Evolutionary conservation across 768 basidiomycete genomes (phyloP), one percentile per base, ranked within the genome.

Genomic region (Tephrocybe sp.): DNA sequence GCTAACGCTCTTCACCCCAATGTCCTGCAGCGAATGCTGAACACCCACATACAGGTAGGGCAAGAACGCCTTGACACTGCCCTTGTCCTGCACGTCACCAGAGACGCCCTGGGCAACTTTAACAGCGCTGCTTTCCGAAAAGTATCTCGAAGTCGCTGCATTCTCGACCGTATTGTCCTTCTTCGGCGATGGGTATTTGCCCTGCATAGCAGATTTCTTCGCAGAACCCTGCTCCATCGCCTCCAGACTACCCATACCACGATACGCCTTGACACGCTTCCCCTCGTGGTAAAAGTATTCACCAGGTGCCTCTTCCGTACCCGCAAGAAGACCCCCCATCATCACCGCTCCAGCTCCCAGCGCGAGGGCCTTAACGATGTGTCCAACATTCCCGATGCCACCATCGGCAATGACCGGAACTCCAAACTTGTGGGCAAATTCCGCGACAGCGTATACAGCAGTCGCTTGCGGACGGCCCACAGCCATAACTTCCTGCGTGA

Each of bases 221-320:
- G 79, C 65, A 55, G 83, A 84, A 33, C 86, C 84, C 58, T 89
- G 83, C 49, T 90, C 89, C 91, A 93, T 95, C 3, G 92, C 91
- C 70, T 95, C 92, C 62, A 98, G 76, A 63, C 87, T 90, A 16
- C 97, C 96, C 97, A 99, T 99, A 4, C 97, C 97, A 50, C 97
- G 87, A 72, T 98, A 99, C 31, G 95, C 85, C 80, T 99, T 99
- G 66, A 98, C 93, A 42, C 97, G 87, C 76, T 97, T 97, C 56
- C 97, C 97, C 57, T 98, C 95, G 64, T 98, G 95, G 72, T 96
- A 99, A 69, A 97, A 98, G 76, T 97, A 99, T 73, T 98, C 94
- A 60, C 97, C 97, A 0, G 97, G 97, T 0, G 94, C 92, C 69
- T 99, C 96, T 55, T 92, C 86, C 32, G 97, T 98, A 26, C 96